A percentile compares a stretch with the other conserved stretches of the same genome.
These are phyloP conservation scores for Hymenoscyphus scutula DNA, from an alignment of 2,329 filamentous ascomycete genomes.

Conservation along the genomic window DNA sequence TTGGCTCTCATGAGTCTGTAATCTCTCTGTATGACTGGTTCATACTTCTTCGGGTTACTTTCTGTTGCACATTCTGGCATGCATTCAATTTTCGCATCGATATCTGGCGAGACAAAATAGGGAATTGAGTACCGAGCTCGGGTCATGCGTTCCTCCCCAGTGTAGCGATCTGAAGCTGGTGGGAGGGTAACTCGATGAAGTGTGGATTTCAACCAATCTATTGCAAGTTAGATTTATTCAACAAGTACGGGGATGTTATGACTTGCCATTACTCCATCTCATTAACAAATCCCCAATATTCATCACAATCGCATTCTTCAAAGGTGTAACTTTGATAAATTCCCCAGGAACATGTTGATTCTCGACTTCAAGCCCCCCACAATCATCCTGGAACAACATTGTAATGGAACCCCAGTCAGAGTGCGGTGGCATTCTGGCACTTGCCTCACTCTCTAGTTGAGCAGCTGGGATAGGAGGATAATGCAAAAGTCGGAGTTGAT, in stretches of 20 bases:
- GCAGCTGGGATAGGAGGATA: slow-evolving; percentile 51
- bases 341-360: slow-evolving; percentile 39
- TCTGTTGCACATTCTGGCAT: slow-evolving; percentile 46
- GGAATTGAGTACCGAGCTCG: slow-evolving; percentile 56
- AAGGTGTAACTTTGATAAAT: slow-evolving; percentile 42
- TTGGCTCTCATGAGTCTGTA: slow-evolving; percentile 29
- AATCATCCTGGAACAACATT: slow-evolving; percentile 52
- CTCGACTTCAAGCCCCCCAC: slow-evolving; percentile 50
- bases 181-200: slow-evolving; percentile 52
- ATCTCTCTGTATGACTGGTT: slow-evolving; percentile 37
- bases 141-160: slow-evolving; percentile 44
- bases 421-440: slow-evolving; percentile 49
- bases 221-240: too few species aligned
- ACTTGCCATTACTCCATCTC: slow-evolving; percentile 49
- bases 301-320: slow-evolving; percentile 45
- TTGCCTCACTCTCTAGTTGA: slow-evolving; percentile 41
- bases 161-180: slow-evolving; percentile 40
- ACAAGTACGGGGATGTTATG: too few species aligned
- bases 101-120: slow-evolving; percentile 55
- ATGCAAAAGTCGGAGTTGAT: slow-evolving; percentile 59
- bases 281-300: slow-evolving; percentile 51
- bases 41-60: slow-evolving; percentile 48
- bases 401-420: slow-evolving; percentile 52
- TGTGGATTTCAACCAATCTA: slow-evolving; percentile 51
- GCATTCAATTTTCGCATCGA: slow-evolving; percentile 50